Evolutionary conservation across 805 yeast genomes (phyloP).

Genomic region (Danielozyma ontarioensis): DNA sequence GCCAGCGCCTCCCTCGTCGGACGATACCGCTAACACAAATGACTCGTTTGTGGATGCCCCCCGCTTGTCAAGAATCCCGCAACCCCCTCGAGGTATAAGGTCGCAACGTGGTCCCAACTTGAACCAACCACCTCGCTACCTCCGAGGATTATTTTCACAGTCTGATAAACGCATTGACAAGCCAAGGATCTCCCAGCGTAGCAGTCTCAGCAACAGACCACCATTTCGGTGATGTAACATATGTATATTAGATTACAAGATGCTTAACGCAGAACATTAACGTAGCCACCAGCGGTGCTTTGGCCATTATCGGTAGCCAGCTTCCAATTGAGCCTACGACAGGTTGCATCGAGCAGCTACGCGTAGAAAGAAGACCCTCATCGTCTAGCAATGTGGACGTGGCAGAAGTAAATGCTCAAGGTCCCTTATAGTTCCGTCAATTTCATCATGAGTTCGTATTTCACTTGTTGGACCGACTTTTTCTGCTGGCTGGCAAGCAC

Average conservation of each 20-base stretch:
- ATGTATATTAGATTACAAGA: too few species aligned
- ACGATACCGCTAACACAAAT: conserved; percentile 21
- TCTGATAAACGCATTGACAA: too few species aligned
- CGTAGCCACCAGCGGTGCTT: too few species aligned
- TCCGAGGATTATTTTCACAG: conserved; percentile 35
- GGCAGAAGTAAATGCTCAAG: too few species aligned
- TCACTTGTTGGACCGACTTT: conserved; percentile 39
- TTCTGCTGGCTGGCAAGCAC: conserved; percentile 37
- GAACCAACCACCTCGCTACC: conserved; percentile 39
- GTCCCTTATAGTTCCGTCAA: conserved; percentile 12
- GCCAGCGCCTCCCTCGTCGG: conserved; percentile 4
- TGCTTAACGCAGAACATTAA: too few species aligned
- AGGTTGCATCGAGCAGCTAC: too few species aligned
- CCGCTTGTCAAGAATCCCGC: conserved; percentile 17
- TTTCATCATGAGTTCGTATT: conserved; percentile 31
- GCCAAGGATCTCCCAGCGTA: too few species aligned
- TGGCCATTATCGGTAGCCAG: too few species aligned
- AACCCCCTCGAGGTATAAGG: conserved; percentile 4
- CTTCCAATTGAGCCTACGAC: too few species aligned
- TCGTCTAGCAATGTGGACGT: too few species aligned
- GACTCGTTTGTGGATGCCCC: conserved; percentile 27
- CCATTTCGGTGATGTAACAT: too few species aligned
- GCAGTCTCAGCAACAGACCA: neutral
- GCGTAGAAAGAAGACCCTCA: too few species aligned
- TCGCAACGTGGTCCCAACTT: conserved; percentile 27